Evolutionary conservation across 148 eudicot species (phyloP).

Genomic region (Drosera capensis): DNA sequence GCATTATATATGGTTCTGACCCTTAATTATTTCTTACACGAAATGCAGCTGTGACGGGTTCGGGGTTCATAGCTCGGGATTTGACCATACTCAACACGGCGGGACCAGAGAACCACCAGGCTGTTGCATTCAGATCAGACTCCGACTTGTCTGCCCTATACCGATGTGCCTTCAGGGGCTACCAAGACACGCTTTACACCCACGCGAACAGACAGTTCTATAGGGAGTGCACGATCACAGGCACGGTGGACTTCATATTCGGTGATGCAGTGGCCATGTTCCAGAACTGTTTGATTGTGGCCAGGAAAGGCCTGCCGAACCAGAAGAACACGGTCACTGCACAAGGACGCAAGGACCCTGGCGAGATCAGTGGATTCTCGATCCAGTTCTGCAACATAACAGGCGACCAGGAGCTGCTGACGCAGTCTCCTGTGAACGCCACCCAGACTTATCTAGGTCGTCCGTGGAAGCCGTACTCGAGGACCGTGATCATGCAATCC

Average conservation of each 20-base stretch:
- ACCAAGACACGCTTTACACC: constrained; percentile 84
- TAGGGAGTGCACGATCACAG: constrained; percentile 67
- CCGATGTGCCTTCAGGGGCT: constrained; percentile 59
- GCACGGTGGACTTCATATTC: constrained; percentile 78
- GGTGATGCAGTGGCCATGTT: constrained; percentile 61
- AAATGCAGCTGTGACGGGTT: constrained; percentile 47
- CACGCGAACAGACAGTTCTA: constrained; percentile 71
- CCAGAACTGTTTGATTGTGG: constrained; percentile 55
- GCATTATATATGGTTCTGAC: no score
- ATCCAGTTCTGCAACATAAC: constrained; percentile 62
- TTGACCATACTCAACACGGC: constrained; percentile 80
- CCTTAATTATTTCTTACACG: not conserved
- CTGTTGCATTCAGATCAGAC: constrained; percentile 71
- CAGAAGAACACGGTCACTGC: constrained; percentile 90
- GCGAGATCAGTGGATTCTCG: constrained; percentile 53
- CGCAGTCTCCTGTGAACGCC: constrained; percentile 8
- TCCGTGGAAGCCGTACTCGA: constrained; percentile 67
- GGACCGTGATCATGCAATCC: constrained; percentile 63
- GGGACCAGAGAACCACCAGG: constrained; percentile 78
- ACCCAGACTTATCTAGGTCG: constrained; percentile 60
- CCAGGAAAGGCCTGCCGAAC: constrained; percentile 49
- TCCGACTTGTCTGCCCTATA: constrained; percentile 62
- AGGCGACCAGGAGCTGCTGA: constrained; percentile 34
- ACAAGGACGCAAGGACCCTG: constrained; percentile 58
- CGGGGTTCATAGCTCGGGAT: constrained; percentile 68